A percentile compares a stretch with the other conserved stretches of the same genome.
Evolutionary conservation across 2,329 filamentous ascomycete genomes (phyloP).

Genomic region (Cryphonectria parasitica): DNA sequence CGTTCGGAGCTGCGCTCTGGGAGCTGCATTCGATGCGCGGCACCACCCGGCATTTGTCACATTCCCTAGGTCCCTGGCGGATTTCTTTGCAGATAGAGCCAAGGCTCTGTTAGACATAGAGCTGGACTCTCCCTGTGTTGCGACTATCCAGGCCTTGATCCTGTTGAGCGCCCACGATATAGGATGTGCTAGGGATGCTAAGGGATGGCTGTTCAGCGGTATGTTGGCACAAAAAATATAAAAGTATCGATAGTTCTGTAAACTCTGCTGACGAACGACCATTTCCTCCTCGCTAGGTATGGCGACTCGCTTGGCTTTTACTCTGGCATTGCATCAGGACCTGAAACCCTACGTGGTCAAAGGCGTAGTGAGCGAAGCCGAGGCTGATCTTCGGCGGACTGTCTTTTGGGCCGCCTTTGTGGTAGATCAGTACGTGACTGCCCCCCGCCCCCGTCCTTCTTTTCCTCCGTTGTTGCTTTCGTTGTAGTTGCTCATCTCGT

Average conservation of each 20-base stretch:
- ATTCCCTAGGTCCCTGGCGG: conserved; percentile 29
- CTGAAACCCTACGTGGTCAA: conserved; percentile 44
- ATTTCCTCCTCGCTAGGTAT: conserved; percentile 32
- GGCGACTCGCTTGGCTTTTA: conserved; percentile 48
- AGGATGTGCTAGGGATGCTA: conserved; percentile 47
- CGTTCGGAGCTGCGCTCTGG: conserved; percentile 29
- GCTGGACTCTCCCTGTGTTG: conserved; percentile 49
- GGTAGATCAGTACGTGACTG: conserved; percentile 36
- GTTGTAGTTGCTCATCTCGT: neutral
- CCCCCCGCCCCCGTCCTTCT: neutral
- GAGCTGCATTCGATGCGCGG: conserved; percentile 40
- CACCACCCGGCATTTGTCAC: conserved; percentile 33
- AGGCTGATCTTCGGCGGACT: conserved; percentile 44
- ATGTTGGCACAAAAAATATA: neutral
- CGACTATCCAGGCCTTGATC: conserved; percentile 50
- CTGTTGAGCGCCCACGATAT: conserved; percentile 50
- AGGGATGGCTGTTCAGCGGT: conserved; percentile 40
- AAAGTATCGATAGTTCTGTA: too few species aligned
- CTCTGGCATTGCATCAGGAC: conserved; percentile 46
- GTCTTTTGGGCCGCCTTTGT: conserved; percentile 48
- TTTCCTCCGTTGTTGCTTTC: too few species aligned
- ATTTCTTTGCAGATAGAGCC: conserved; percentile 46
- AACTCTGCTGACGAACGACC: neutral
- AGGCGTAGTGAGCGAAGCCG: conserved; percentile 43
- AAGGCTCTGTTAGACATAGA: conserved; percentile 50